Percentiles rank a stretch among this genome's conserved stretches.
These are phyloP conservation scores for Gossypium trilobum DNA, from an alignment of 441 rosid species.

Conservation along the genomic window DNA sequence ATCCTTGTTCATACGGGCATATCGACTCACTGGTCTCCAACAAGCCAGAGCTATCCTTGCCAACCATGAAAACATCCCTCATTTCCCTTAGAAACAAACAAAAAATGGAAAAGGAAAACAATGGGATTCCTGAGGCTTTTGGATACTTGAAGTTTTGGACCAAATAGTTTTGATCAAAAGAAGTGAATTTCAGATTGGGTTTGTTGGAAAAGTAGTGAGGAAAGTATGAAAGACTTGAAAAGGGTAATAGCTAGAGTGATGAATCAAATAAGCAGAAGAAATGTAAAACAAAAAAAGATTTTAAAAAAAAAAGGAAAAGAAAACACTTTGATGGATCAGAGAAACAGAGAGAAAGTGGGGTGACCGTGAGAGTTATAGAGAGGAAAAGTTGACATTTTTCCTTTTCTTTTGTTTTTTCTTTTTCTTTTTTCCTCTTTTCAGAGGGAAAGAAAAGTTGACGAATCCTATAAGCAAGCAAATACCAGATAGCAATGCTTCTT, in stretches of 20 bases:
- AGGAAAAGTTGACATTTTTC: neutral
- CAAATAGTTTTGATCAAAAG: neutral
- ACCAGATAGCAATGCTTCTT: neutral
- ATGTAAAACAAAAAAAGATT: neutral
- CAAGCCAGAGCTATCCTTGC: constrained; percentile 55
- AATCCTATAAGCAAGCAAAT: neutral
- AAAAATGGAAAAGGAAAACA: neutral
- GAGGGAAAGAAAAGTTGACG: constrained; percentile 18
- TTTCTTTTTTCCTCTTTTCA: neutral
- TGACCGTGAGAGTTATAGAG: constrained; percentile 5
- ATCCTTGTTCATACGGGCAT: constrained; percentile 72
- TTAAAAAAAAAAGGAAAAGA: neutral
- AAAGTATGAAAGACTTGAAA: neutral
- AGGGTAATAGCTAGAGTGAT: neutral
- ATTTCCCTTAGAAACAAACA: constrained; percentile 38
- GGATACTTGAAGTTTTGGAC: no score
- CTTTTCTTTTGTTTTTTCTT: neutral
- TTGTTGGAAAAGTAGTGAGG: constrained; percentile 1
- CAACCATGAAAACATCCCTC: constrained; percentile 82
- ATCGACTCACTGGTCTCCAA: constrained; percentile 57
- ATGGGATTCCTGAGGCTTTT: neutral
- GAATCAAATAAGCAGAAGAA: neutral
- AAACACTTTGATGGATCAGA: neutral
- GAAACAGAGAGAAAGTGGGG: constrained; percentile 1
- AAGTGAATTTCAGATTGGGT: neutral